Conservation (phyloP, 371 early-diverging fungal species). For the Rhizopus microsporus region DNA sequence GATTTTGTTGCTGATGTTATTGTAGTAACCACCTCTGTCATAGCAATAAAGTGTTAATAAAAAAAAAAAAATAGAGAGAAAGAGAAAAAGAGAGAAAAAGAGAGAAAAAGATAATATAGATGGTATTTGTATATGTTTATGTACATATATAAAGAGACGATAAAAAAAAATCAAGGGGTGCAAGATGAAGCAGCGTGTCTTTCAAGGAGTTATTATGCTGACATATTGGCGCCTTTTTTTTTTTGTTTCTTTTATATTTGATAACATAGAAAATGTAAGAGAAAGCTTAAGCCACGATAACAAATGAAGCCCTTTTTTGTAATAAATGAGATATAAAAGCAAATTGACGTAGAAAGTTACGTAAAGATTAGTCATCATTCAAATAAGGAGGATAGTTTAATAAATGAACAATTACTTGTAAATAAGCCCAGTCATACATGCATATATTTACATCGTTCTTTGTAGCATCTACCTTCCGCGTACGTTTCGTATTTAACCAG, state of each 20-base stretch:
- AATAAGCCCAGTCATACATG: neutral
- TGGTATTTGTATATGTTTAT: neutral
- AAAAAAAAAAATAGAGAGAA: neutral
- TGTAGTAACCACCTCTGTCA: constrained; percentile 8
- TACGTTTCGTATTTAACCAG: constrained; percentile 2
- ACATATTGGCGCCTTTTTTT: no score
- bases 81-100: neutral
- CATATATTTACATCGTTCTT: neutral
- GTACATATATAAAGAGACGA: neutral
- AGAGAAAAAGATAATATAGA: neutral
- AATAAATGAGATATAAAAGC: neutral
- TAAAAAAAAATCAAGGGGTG: neutral
- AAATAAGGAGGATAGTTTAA: no score
- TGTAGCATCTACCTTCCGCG: neutral
- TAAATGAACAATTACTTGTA: no score
- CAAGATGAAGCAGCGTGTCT: neutral
- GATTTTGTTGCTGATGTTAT: neutral
- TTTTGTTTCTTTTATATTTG: no score
- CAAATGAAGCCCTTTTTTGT: no score
- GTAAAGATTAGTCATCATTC: no score
- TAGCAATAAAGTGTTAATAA: neutral
- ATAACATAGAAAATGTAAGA: no score
- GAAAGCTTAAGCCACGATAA: no score
- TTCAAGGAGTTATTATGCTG: neutral
- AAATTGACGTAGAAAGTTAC: neutral